These are phyloP conservation scores for Crithidia acanthocephali DNA, from an alignment of 208 protist species.

Conservation along the genomic window DNA sequence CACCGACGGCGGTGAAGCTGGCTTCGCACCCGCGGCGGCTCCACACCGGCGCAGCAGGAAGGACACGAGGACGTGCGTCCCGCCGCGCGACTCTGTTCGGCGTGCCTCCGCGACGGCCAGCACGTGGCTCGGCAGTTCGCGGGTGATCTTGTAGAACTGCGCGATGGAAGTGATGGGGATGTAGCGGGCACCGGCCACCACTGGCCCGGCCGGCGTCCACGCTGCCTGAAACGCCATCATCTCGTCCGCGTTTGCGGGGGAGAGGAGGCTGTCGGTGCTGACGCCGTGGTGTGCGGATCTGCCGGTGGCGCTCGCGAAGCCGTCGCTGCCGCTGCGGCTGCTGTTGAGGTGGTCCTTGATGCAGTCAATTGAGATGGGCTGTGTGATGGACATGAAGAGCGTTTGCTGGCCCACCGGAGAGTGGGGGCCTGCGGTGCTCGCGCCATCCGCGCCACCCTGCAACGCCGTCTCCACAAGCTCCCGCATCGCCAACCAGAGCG, in stretches of 20 bases:
- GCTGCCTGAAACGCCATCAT: slow-evolving; percentile 39
- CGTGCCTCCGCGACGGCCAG: background rate
- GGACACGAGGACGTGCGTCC: slow-evolving; percentile 44
- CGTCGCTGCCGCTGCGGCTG: background rate
- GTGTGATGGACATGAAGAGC: slow-evolving; percentile 49
- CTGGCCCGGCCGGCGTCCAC: slow-evolving; percentile 56
- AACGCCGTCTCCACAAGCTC: slow-evolving; percentile 26
- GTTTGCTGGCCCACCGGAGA: background rate
- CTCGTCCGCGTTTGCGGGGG: background rate
- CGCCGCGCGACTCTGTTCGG: slow-evolving; percentile 5
- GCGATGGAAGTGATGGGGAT: slow-evolving; percentile 19
- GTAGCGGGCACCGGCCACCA: slow-evolving; percentile 46
- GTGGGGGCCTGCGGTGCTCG: background rate
- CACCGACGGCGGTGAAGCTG: background rate
- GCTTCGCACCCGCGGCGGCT: background rate
- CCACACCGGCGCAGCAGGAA: slow-evolving; percentile 32
- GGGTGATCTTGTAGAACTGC: slow-evolving; percentile 30
- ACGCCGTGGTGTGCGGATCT: background rate
- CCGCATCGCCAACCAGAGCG: slow-evolving; percentile 34
- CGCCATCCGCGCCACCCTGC: background rate
- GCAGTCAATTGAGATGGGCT: slow-evolving; percentile 36
- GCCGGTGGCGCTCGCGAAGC: background rate
- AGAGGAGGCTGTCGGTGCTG: slow-evolving; percentile 7
- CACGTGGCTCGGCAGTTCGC: slow-evolving; percentile 19
- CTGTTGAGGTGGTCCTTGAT: slow-evolving; percentile 27